phyloP scores from a whole-genome alignment of 352 stramenopile genomes.

The Pythium plurisporium region DNA sequence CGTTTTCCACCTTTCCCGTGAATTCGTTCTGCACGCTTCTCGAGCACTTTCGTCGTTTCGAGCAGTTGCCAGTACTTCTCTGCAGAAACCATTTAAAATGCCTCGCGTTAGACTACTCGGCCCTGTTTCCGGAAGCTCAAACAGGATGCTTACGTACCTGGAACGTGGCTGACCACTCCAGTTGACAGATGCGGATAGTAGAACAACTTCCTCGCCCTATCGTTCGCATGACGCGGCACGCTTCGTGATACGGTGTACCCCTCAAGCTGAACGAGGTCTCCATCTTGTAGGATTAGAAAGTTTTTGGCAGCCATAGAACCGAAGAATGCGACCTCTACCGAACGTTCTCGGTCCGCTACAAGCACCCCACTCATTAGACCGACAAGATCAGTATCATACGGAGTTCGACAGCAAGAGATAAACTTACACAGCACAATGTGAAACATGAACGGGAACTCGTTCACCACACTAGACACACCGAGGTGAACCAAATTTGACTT shows the following conservation, averaged over 20 bases:
- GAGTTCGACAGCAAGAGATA: background rate
- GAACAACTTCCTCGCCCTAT: conserved; percentile 18
- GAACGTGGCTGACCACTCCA: conserved; percentile 18
- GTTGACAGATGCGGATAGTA: conserved; percentile 11
- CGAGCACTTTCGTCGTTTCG: conserved; percentile 27
- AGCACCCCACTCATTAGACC: background rate
- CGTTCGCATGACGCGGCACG: background rate
- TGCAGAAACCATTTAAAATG: conserved; percentile 7
- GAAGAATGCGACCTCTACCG: conserved; percentile 61
- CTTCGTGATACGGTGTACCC: conserved; percentile 27
- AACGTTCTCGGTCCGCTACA: conserved; percentile 39
- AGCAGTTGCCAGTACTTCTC: conserved; percentile 60
- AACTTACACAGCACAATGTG: conserved; percentile 47
- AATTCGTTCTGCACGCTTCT: conserved; percentile 1
- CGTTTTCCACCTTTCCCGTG: background rate
- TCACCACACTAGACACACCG: conserved; percentile 31
- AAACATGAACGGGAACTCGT: conserved; percentile 66
- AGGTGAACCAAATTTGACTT: conserved; percentile 56
- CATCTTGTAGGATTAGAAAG: conserved; percentile 48
- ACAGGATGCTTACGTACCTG: conserved; percentile 5
- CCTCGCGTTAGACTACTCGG: background rate
- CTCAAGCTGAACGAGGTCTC: conserved; percentile 53
- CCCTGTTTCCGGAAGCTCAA: too few species aligned
- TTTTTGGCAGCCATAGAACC: conserved; percentile 59
- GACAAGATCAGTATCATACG: too few species aligned